Evolutionary conservation across 331 rosid species (phyloP).

Genomic region (Malus hybrid): DNA sequence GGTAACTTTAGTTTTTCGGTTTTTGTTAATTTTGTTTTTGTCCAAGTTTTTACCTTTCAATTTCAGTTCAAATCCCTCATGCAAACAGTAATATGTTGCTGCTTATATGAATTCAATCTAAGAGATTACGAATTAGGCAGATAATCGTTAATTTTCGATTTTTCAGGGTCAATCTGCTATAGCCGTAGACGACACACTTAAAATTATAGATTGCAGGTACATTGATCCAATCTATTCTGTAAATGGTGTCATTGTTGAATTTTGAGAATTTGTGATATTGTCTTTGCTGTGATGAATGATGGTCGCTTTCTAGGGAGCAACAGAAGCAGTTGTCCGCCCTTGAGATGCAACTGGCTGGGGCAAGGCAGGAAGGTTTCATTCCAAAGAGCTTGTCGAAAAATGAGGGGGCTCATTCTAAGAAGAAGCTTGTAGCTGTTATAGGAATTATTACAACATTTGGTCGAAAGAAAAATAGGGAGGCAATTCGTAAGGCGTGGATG

Average conservation of each 20-base stretch:
- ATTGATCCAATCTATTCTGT: conserved; percentile 1
- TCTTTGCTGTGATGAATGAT: conserved; percentile 4
- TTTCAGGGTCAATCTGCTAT: conserved; percentile 60
- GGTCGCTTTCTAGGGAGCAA: conserved; percentile 40
- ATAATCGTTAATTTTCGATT: conserved; percentile 37
- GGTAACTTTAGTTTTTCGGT: conserved; percentile 20
- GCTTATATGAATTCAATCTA: too few relatives aligned
- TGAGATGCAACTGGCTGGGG: conserved; percentile 54
- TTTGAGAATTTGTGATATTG: neutral
- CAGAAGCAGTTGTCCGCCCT: conserved; percentile 43
- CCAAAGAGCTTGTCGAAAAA: conserved; percentile 22
- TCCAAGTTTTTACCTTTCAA: neutral
- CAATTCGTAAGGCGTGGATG: conserved; percentile 81
- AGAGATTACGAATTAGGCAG: conserved; percentile 18
- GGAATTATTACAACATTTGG: conserved; percentile 67
- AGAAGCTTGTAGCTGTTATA: conserved; percentile 39
- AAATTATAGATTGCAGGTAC: conserved; percentile 59
- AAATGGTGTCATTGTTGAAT: neutral
- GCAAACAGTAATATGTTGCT: neutral
- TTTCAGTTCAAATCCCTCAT: neutral
- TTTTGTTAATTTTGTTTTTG: neutral
- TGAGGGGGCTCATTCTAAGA: conserved; percentile 30
- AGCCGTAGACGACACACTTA: conserved; percentile 57
- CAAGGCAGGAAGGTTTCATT: conserved; percentile 57
- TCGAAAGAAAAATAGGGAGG: conserved; percentile 52